Base-by-base conservation (phyloP, 305 asterid species). In the Stenogyne calaminthoides region DNA sequence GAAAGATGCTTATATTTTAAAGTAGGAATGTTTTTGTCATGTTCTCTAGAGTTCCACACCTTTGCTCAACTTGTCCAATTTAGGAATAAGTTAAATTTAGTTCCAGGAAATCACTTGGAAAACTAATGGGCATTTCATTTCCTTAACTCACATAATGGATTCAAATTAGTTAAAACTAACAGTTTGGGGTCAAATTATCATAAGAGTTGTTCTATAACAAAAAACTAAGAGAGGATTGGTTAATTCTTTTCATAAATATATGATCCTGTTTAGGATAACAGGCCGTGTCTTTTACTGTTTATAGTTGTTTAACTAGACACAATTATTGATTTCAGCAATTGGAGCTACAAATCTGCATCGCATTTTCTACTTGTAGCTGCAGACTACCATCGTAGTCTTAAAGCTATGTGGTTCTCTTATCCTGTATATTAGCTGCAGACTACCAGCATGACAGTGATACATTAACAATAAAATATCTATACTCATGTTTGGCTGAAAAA, bases 21-120 rank as follows among this genome's bases (percentile, higher is more conserved):
- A 73, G 56, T 36, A 60, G 52, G 19, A 74, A 40, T 37, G 5
- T 67, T 10, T 59, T 68, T 51, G 4, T 44, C 51, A 36, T 20
- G 15, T 51, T 56, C 27, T 47, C 63, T 20, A 42, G 5, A 14
- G 9, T 37, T 10, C 39, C 6, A 27, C 9, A 27, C 46, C 46
- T 39, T 59, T 64, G 18, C n/a, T 54, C 25, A 18, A 10, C 67
- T 65, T 40, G 34, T n/a, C 19, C 39, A 65, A 2, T 59, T 64
- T 18, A 22, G 9, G 39, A 20, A 52, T 22, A 9, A 32, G 7
- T 55, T 52, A 36, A 36, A 34, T 3, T 32, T 10, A 63, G 15
- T 37, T 37, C 19, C 27, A 12, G 37, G 15, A 60, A 29, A 40
- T 58, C n/a, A 7, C 36, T 37, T 22, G 44, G 16, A 52, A 11